Percentiles rank a stretch among this genome's conserved stretches.
phyloP scores from a whole-genome alignment of 306 rosid species.

The Albizia julibrissin region DNA sequence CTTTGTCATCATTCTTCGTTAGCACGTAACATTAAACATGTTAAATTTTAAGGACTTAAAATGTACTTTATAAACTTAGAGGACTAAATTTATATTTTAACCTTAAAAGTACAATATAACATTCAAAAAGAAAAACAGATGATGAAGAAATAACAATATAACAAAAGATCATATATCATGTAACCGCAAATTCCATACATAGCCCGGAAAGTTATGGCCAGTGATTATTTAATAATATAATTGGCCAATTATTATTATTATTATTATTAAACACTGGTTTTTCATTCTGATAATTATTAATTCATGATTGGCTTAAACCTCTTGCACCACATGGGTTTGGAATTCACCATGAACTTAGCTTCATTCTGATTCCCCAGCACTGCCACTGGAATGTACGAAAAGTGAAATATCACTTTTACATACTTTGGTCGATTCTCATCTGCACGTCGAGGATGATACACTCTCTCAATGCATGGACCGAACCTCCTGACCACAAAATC shows the following conservation, averaged over 20 bases:
- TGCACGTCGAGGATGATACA: background rate
- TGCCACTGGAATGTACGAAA: background rate
- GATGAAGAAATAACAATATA: background rate
- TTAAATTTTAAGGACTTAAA: no score
- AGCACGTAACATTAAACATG: no score
- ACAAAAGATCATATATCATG: background rate
- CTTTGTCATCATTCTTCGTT: no score
- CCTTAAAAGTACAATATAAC: background rate
- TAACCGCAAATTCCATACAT: background rate
- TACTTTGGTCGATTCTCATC: conserved; percentile 6
- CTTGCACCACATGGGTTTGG: conserved; percentile 46
- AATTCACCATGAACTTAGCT: conserved; percentile 33
- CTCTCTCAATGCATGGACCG: conserved; percentile 48
- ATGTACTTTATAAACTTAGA: no score
- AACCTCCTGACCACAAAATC: conserved; percentile 31
- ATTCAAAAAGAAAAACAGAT: no score
- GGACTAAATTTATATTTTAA: no score
- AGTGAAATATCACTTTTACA: conserved; percentile 35
- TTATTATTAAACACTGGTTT: no score
- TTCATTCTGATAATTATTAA: no score
- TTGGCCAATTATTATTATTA: background rate
- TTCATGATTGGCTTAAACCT: conserved; percentile 25
- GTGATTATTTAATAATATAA: background rate
- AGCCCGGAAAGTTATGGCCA: background rate
- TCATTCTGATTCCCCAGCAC: background rate